A percentile compares a stretch with the other conserved stretches of the same genome.
phyloP scores from a whole-genome alignment of 257 asterid genomes.

The Salvia rosmarinus region DNA sequence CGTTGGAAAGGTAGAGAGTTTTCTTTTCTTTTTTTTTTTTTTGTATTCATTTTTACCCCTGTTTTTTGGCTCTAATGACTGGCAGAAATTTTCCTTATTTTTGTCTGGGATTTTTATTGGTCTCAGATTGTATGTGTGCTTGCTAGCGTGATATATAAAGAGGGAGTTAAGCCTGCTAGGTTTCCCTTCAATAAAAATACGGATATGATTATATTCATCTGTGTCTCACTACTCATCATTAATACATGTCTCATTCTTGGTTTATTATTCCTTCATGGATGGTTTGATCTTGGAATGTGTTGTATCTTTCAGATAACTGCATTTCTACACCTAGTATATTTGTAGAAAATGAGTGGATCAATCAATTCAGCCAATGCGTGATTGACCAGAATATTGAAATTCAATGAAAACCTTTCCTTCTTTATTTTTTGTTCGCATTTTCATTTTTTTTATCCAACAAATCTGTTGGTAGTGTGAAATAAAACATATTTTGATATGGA shows the following conservation, averaged over 20 bases:
- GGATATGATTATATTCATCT: conserved; percentile 49
- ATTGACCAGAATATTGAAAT: too few species aligned
- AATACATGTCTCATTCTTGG: not conserved
- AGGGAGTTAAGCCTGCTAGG: conserved; percentile 50
- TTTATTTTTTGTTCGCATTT: too few species aligned
- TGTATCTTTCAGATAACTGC: not conserved
- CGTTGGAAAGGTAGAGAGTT: conserved; percentile 49
- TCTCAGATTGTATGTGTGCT: conserved; percentile 60
- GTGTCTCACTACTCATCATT: conserved; percentile 21
- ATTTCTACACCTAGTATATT: too few species aligned
- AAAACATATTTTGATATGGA: too few species aligned
- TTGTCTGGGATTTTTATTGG: conserved; percentile 49
- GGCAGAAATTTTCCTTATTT: conserved; percentile 38
- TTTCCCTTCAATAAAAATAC: conserved; percentile 54
- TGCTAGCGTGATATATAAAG: conserved; percentile 55
- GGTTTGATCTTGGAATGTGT: not conserved
- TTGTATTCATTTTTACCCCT: conserved; percentile 39
- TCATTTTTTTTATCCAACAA: too few species aligned
- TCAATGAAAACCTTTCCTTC: too few species aligned
- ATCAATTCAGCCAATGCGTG: too few species aligned
- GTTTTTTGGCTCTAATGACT: conserved; percentile 47
- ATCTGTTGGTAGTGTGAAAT: too few species aligned
- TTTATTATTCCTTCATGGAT: not conserved
- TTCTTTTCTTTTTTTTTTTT: conserved; percentile 44
- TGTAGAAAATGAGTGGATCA: too few species aligned